phyloP scores from a whole-genome alignment of 805 yeast species.

The Teunomyces kruisii region DNA sequence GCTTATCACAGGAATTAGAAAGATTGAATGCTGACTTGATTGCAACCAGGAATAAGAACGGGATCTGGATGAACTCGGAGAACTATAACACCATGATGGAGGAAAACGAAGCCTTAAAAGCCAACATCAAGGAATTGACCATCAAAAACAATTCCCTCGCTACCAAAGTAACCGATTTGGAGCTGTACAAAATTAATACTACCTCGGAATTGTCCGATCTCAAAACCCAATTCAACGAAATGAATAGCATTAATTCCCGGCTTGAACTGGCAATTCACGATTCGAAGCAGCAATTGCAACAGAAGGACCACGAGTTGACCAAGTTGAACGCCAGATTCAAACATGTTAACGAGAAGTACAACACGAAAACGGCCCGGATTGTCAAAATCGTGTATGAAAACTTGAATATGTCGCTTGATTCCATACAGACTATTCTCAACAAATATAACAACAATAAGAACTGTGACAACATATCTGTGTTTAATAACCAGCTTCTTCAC shows the following conservation, averaged over 20 bases:
- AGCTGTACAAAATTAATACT: neutral
- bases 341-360: conserved; percentile 11
- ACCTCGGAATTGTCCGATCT: neutral
- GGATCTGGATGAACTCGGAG: conserved; percentile 60
- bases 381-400: conserved; percentile 11
- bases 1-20: conserved; percentile 53
- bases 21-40: conserved; percentile 57
- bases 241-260: neutral
- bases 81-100: conserved; percentile 42
- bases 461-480: conserved; percentile 4
- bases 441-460: conserved; percentile 3
- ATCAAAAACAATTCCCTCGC: conserved; percentile 19
- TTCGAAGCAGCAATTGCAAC: neutral
- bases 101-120: conserved; percentile 27
- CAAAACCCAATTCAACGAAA: neutral
- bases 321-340: conserved; percentile 9
- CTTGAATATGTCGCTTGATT: conserved; percentile 9
- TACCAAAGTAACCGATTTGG: conserved; percentile 1
- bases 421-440: conserved; percentile 6
- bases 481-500: conserved; percentile 1
- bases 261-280: conserved; percentile 1
- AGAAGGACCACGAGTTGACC: conserved; percentile 6
- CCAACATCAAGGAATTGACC: conserved; percentile 19
- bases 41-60: conserved; percentile 64
- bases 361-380: conserved; percentile 11